Evolutionary conservation across 1,139 yeast species (phyloP).

Genomic region (Saccharomycopsis hybrid): DNA sequence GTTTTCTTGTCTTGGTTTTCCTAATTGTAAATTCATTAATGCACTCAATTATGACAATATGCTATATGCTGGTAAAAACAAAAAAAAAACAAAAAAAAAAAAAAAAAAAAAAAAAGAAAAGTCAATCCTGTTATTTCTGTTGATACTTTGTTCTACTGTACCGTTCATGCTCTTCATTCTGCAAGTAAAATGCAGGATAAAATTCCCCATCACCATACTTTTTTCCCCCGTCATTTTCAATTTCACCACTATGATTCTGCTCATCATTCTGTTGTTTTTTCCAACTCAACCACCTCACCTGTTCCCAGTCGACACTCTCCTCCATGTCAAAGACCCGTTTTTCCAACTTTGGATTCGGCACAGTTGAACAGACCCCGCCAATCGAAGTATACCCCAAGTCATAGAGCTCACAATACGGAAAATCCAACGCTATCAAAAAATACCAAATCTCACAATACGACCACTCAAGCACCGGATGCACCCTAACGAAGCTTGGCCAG

Average conservation of each 20-base stretch:
- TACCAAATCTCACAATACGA: constrained; percentile 73
- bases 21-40: too few species aligned
- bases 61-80: too few species aligned
- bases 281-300: constrained; percentile 35
- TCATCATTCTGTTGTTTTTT: constrained; percentile 25
- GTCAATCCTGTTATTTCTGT: not conserved
- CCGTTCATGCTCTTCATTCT: constrained; percentile 45
- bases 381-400: constrained; percentile 77
- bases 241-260: not conserved
- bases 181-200: constrained; percentile 49
- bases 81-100: too few species aligned
- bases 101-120: too few species aligned
- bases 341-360: constrained; percentile 55
- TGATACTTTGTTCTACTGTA: constrained; percentile 25
- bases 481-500: constrained; percentile 79
- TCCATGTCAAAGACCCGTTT: constrained; percentile 25
- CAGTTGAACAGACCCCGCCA: constrained; percentile 66
- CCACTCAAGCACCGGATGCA: constrained; percentile 85
- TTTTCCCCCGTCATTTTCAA: constrained; percentile 35
- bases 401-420: constrained; percentile 63
- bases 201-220: constrained; percentile 35
- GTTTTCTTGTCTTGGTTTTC: not conserved
- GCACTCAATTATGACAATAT: too few species aligned
- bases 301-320: constrained; percentile 26
- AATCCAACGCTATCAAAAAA: constrained; percentile 41